Conservation (phyloP, 768 basidiomycete genomes). For the Russula emetica region DNA sequence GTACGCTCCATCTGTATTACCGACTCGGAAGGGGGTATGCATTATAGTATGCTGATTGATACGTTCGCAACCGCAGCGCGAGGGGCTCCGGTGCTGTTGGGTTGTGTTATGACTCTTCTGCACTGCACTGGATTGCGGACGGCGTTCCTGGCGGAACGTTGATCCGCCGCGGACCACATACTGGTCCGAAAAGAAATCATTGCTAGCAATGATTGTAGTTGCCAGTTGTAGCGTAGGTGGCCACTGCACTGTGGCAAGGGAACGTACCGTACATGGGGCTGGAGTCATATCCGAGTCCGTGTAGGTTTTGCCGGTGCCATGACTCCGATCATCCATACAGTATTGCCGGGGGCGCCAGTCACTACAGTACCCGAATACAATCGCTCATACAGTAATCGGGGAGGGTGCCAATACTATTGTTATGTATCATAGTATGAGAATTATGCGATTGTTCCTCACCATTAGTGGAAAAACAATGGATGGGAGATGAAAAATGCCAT, state of each 20-base stretch:
- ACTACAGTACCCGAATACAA: too few species aligned
- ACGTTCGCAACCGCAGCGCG: too few species aligned
- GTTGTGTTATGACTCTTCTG: slow-evolving; percentile 4
- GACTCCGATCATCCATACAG: too few species aligned
- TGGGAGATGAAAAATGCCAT: too few species aligned
- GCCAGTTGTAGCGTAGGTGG: too few species aligned
- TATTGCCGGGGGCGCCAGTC: too few species aligned
- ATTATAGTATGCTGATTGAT: not conserved
- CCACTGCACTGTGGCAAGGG: not conserved
- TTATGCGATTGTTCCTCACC: too few species aligned
- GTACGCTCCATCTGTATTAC: not conserved
- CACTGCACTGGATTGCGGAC: not conserved
- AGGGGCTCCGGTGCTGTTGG: not conserved
- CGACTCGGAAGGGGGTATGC: not conserved
- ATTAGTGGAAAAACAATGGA: too few species aligned
- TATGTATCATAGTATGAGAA: too few species aligned
- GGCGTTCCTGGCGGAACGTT: not conserved
- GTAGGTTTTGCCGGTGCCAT: not conserved
- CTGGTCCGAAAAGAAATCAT: not conserved
- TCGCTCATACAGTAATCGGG: too few species aligned
- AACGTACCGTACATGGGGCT: not conserved
- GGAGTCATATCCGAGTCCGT: not conserved
- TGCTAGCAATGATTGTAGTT: not conserved
- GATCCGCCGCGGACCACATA: not conserved
- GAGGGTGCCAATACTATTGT: too few species aligned